A percentile compares a stretch with the other conserved stretches of the same genome.
Evolutionary conservation across 768 basidiomycete genomes (phyloP).

Genomic region (Trichaptum fuscoviolaceum): DNA sequence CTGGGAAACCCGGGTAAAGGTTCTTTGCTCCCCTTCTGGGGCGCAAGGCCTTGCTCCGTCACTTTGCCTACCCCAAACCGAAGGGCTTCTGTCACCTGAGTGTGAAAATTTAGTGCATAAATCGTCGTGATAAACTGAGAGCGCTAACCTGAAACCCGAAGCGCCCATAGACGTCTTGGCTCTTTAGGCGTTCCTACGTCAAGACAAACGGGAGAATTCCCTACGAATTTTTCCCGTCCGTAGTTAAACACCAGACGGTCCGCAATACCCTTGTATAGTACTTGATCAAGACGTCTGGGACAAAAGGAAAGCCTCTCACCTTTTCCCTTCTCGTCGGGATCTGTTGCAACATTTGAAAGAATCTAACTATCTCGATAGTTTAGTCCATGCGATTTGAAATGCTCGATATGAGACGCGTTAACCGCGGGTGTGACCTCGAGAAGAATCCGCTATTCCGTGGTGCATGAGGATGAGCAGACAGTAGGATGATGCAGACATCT

Average conservation of each 20-base stretch:
- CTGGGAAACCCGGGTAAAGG: background rate
- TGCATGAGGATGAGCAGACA: too few relatives aligned
- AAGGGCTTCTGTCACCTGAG: background rate
- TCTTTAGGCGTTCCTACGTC: constrained; percentile 15
- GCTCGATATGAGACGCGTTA: constrained; percentile 10
- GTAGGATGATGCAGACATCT: too few relatives aligned
- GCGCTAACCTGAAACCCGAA: constrained; percentile 17
- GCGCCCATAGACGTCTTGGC: constrained; percentile 16
- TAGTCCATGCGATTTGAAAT: constrained; percentile 11
- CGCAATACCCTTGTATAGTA: constrained; percentile 13
- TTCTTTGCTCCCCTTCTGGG: background rate
- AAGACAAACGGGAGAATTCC: constrained; percentile 14
- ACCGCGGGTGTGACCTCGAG: constrained; percentile 12
- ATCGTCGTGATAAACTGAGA: background rate
- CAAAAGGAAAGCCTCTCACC: constrained; percentile 7
- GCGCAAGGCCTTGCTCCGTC: background rate
- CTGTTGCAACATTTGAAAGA: constrained; percentile 13
- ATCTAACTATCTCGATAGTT: constrained; percentile 15
- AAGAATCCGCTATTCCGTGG: too few relatives aligned
- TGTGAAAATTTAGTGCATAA: background rate
- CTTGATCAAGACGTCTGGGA: background rate
- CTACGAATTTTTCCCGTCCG: constrained; percentile 14
- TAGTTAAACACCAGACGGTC: constrained; percentile 15
- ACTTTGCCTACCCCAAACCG: background rate
- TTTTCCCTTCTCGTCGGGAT: constrained; percentile 15